A percentile compares a stretch with the other conserved stretches of the same genome.
Evolutionary conservation across 441 rosid species (phyloP).

Genomic region (Populus hybrid): DNA sequence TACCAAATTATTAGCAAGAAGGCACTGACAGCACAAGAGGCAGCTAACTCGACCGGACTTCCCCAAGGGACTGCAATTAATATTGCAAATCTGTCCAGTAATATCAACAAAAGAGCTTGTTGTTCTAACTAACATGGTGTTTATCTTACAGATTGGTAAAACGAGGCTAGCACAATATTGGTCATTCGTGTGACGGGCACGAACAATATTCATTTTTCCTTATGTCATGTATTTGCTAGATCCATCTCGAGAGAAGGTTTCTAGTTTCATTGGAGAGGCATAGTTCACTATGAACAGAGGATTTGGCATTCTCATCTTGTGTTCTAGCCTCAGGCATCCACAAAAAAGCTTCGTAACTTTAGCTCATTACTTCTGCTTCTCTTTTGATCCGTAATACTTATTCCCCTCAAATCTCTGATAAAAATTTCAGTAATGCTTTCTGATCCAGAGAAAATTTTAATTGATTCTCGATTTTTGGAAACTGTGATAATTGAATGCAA

Average conservation of each 20-base stretch:
- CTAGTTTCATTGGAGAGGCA: background rate
- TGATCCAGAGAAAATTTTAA: too few species aligned
- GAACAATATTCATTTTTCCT: background rate
- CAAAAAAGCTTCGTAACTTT: background rate
- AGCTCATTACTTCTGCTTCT: too few species aligned
- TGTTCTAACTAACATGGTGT: slow-evolving; percentile 38
- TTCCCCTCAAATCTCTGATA: too few species aligned
- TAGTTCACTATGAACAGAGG: background rate
- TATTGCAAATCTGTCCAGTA: slow-evolving; percentile 39
- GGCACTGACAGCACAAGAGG: slow-evolving; percentile 88
- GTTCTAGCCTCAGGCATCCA: background rate
- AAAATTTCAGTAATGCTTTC: too few species aligned
- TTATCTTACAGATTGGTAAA: slow-evolving; percentile 3
- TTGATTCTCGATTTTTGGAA: too few species aligned
- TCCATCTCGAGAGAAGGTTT: background rate
- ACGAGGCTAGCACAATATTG: background rate
- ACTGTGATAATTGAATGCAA: too few species aligned
- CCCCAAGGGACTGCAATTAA: slow-evolving; percentile 58
- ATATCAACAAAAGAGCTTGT: slow-evolving; percentile 35
- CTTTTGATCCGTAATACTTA: too few species aligned
- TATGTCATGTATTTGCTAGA: background rate
- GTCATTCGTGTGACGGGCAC: background rate
- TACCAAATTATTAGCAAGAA: slow-evolving; percentile 87
- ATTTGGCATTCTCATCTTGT: background rate
- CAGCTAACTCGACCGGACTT: slow-evolving; percentile 41